Evolutionary conservation across 768 basidiomycete species (phyloP), one percentile per base, ranked within the genome.

Genomic region (Rhizopogon vesiculosus): DNA sequence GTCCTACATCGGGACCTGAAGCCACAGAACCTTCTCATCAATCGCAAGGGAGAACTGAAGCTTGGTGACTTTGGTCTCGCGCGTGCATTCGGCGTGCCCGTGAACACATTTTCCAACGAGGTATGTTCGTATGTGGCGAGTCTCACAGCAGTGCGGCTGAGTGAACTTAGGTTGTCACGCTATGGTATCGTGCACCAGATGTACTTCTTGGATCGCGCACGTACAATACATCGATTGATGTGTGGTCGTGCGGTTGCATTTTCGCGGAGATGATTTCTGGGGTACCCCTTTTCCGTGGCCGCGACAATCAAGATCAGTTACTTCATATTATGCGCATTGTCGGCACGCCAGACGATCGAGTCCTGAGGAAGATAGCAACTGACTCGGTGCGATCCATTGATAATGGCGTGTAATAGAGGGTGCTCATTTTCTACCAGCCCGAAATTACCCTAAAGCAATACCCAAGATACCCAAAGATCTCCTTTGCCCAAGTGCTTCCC

Each of bases 221-320:
- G 18, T 99, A 99, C 69, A 95, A 89, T 74, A 98, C 97, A 3
- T 93, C 91, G 31, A 98, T 99, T 63, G 97, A 99, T 69, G 90
- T 98, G 49, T 99, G 97, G 97, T 94, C 92, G 13, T 96, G 93
- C 55, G 97, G 97, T 9, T 98, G 97, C 69, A 99, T 99, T 67
- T 97, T 99, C 69, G 96, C 97, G 18, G 97, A 99, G 74, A 98
- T 99, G 96, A 98, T 99, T 57, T 87, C 91, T 18, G 97, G 97
- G 1, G 89, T 94, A 5, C 97, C 97, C 28, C 81, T 99, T 29
- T 99, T 99, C 80, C 81, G 96, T 60, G 97, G 97, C 19, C 78
- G 96, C 59, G 97, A 98, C 69, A 98, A 98, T 65, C 89, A 94
- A 61, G 97, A 99, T 70, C 97, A 99, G 68, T 77, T 99, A n/a